Base-by-base conservation (phyloP, 2,329 filamentous ascomycete genomes). In the Rugonectria rugulosa region DNA sequence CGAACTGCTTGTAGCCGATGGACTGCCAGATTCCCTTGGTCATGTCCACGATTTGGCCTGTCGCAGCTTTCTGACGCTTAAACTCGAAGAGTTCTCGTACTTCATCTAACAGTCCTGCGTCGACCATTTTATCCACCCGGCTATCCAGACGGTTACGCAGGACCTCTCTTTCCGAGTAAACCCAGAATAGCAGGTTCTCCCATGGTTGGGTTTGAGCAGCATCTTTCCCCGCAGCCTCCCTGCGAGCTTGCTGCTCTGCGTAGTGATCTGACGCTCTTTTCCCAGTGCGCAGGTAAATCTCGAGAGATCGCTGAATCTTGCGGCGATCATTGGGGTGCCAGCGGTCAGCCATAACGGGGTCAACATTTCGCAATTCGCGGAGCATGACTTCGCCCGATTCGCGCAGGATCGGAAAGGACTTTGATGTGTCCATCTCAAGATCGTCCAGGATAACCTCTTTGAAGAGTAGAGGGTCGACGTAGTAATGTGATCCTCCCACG, bases 401-500 rank as follows among this genome's bases (percentile, higher is more conserved):
- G 26, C 89, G 79, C 6, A 98, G 76, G 20, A 97, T 89, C 0
- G 92, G 88, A 64, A 87, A 89, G 29, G 81, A 59, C 69, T 69
- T 12, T 6, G 75, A 68, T 9, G 62, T 70, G 27, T 73, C 73
- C 19, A 69, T 57, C 5, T 71, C 68, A 2, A 78, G 71, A 11
- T 78, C 74, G 19, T 77, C 73, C 14, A 77, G 63, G 14, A 82
- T 81, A 61, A 93, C 87, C 27, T 90, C 84, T 44, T 70, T 67
- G 70, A 98, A 97, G 3, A 99, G 80, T 14, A 99, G 80, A 1
- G 91, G 87, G 67, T 97, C 92, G 0, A 91, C 89, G 70, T 99
- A 99, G 76, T 98, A 99, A 68, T 97, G 92, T 10, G 94, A 97
- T 8, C 95, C 95, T 21, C 95, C 95, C 2, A 98, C 95, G 1